These are phyloP conservation scores for Ustulina deusta DNA, from an alignment of 2,329 filamentous ascomycete species.

Conservation along the genomic window DNA sequence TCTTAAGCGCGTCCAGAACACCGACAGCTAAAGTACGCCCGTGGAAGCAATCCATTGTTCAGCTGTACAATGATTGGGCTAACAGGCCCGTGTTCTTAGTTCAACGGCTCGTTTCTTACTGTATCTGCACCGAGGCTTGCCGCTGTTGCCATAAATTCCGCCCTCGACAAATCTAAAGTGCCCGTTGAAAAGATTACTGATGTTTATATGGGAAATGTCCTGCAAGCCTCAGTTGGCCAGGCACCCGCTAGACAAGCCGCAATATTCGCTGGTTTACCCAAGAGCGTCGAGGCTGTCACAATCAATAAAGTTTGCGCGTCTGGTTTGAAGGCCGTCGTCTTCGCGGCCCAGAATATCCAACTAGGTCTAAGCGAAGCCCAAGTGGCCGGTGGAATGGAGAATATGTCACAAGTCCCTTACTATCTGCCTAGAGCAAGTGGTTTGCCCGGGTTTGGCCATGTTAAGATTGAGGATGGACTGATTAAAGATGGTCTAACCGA, in stretches of 20 bases:
- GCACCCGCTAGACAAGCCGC: slow-evolving; percentile 90
- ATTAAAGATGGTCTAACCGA: slow-evolving; percentile 96
- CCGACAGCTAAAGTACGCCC: slow-evolving; percentile 82
- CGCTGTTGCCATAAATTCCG: slow-evolving; percentile 90
- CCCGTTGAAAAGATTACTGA: slow-evolving; percentile 85
- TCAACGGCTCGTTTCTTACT: slow-evolving; percentile 90
- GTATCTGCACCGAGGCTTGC: slow-evolving; percentile 90
- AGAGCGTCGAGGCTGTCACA: slow-evolving; percentile 86
- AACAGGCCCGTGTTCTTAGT: slow-evolving; percentile 64
- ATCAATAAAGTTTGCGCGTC: slow-evolving; percentile 99
- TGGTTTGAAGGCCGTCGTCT: slow-evolving; percentile 88
- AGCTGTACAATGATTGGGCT: slow-evolving; percentile 2
- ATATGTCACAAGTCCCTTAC: slow-evolving; percentile 94
- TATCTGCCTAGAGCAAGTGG: slow-evolving; percentile 86
- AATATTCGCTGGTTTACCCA: slow-evolving; percentile 86
- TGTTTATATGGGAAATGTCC: slow-evolving; percentile 97
- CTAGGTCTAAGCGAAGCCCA: slow-evolving; percentile 89
- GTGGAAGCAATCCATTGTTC: slow-evolving; percentile 6
- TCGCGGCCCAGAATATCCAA: slow-evolving; percentile 95
- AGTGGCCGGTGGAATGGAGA: slow-evolving; percentile 97
- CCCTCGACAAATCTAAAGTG: slow-evolving; percentile 85
- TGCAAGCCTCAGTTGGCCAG: slow-evolving; percentile 86
- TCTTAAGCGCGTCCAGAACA: slow-evolving; percentile 88
- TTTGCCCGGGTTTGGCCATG: slow-evolving; percentile 85
- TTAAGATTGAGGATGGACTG: slow-evolving; percentile 89